Conservation (phyloP, 176 grass and related monocot genomes). For the Aegilops umbellulata region DNA sequence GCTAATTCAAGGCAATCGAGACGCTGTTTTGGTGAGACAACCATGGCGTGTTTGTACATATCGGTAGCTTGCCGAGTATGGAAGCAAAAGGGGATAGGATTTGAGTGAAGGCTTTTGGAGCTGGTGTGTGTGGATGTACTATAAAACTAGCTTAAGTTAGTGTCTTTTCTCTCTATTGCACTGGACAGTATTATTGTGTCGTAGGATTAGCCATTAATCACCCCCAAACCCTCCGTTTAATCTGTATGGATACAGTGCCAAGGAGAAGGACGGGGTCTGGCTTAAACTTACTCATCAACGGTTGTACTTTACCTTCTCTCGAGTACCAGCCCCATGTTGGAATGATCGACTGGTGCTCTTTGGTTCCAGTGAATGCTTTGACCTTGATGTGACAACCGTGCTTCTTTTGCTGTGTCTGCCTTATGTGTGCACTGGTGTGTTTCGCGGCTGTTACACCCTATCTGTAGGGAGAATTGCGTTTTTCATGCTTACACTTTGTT, state of each 20-base stretch:
- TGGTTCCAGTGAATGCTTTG: not conserved
- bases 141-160: constrained; percentile 68
- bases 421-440: not conserved
- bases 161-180: constrained; percentile 26
- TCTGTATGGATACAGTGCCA: constrained; percentile 27
- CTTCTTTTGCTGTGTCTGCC: not conserved
- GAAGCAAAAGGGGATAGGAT: constrained; percentile 54
- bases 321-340: not conserved
- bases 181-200: constrained; percentile 12
- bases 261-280: not conserved
- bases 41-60: constrained; percentile 57
- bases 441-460: not conserved
- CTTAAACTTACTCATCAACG: constrained; percentile 6
- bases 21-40: constrained; percentile 17
- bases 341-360: not conserved
- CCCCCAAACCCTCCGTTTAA: constrained; percentile 5
- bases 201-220: constrained; percentile 46
- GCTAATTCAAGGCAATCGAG: constrained; percentile 35
- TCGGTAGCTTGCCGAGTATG: constrained; percentile 45
- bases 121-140: constrained; percentile 59
- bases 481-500: not conserved
- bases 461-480: not conserved
- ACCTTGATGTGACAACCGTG: not conserved
- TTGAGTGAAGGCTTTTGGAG: constrained; percentile 44
- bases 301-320: not conserved